A percentile compares a stretch with the other conserved stretches of the same genome.
Evolutionary conservation across 257 asterid species (phyloP).

Genomic region (Orobanche coerulescens): DNA sequence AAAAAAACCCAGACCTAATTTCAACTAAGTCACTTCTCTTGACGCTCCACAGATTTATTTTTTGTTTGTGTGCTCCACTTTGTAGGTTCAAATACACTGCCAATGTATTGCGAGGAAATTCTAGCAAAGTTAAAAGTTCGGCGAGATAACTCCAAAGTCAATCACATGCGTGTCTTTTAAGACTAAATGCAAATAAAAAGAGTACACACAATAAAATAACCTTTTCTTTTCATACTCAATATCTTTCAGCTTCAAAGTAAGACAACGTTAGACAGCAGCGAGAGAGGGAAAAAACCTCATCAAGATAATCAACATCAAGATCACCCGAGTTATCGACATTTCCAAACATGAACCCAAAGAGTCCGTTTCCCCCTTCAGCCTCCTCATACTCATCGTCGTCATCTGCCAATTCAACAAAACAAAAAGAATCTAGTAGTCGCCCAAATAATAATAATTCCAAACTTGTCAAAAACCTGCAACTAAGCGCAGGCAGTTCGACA

Average conservation of each 20-base stretch:
- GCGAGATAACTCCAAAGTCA: neutral
- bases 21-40: slow-evolving; percentile 6
- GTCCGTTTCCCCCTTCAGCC: slow-evolving; percentile 70
- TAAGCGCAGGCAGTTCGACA: neutral
- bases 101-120: neutral
- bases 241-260: slow-evolving; percentile 8
- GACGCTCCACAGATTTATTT: neutral
- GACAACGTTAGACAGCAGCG: neutral
- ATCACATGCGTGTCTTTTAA: neutral
- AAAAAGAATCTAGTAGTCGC: neutral
- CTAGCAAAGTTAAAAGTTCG: slow-evolving; percentile 8
- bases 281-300: slow-evolving; percentile 47
- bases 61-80: neutral
- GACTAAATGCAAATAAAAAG: neutral
- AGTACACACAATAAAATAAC: neutral
- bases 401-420: slow-evolving; percentile 37
- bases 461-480: slow-evolving; percentile 15
- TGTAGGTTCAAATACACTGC: neutral
- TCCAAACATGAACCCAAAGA: slow-evolving; percentile 95
- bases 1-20: neutral
- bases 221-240: neutral
- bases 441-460: slow-evolving; percentile 18
- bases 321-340: slow-evolving; percentile 93
- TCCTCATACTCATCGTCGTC: slow-evolving; percentile 96
- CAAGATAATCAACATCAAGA: slow-evolving; percentile 98